Evolutionary conservation across 2,329 filamentous ascomycete genomes (phyloP), one percentile per base, ranked within the genome.

Genomic region (Calonectria pauciramosa): DNA sequence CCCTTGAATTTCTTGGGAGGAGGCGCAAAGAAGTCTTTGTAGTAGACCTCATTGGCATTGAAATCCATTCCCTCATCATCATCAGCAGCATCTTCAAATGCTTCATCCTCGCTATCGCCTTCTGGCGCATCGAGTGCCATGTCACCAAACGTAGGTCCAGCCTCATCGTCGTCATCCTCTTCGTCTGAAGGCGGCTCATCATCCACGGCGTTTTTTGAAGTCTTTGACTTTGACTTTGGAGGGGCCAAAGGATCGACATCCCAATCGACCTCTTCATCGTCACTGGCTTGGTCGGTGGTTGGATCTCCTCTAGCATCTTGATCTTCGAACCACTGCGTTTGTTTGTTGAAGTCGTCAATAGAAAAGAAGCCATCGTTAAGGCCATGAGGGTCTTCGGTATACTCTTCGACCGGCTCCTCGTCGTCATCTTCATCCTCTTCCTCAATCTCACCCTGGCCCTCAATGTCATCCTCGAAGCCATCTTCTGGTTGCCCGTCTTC

Each of bases 341-440:
- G 95, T 83, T 94, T 95, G 88, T 99, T 99, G 90, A 99, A 99
- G 74, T 97, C 93, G 81, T 99, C 96, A 80, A 99, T 96, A 20
- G 95, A 98, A 87, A 99, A 99, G 87, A 99, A 99, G 7, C 96
- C 96, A 82, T 99, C 97, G 82, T 99, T 99, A 38, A 99, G 91
- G 9, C 96, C 95, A 82, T 97, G 90, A 5, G 93, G 92, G 81
- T 99, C 89, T 4, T 89, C 86, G 14, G 86, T 85, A 1, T 87
- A 88, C 3, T 89, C 89, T 0, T 89, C 88, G 0, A 88, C 87
- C 0, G 85, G 84, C 1, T 83, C 83, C 0, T 85, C 84, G 0
- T 86, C 84, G 0, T 82, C 83, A 4, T 80, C 81, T 7, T 83
- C 83, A 10, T 83, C 85, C 2, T 83, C 85, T 1, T 82, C 84